phyloP scores from a whole-genome alignment of 345 rosid species.

The Gossypioides kirkii region DNA sequence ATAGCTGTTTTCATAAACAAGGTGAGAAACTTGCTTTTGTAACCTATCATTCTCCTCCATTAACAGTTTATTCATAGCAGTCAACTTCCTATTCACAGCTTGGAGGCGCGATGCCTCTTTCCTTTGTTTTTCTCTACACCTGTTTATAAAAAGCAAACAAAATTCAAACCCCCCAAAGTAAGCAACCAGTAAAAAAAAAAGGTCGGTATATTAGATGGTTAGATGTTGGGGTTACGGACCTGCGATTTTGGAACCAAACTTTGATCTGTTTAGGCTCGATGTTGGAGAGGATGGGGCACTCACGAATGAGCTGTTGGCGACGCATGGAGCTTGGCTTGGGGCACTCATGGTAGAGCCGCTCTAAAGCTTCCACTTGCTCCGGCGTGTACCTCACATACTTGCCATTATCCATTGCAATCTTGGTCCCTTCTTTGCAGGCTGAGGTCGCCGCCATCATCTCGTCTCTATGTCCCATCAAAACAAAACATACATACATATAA shows the following conservation, averaged over 20 bases:
- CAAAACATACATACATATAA: not conserved
- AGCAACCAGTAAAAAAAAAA: not conserved
- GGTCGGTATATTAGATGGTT: not conserved
- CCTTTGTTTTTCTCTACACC: conserved; percentile 77
- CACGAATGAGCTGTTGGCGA: conserved; percentile 71
- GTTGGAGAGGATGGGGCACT: conserved; percentile 71
- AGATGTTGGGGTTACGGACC: conserved; percentile 24
- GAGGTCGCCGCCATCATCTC: conserved; percentile 62
- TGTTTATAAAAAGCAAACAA: conserved; percentile 15
- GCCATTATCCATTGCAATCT: conserved; percentile 55
- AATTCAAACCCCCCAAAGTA: not conserved
- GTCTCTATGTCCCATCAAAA: conserved; percentile 5
- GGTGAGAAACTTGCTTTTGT: conserved; percentile 79
- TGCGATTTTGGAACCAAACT: conserved; percentile 83
- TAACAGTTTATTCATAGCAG: conserved; percentile 77
- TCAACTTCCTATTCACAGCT: conserved; percentile 70
- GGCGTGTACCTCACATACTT: conserved; percentile 76
- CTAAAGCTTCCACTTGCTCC: conserved; percentile 79
- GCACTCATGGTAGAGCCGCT: conserved; percentile 63
- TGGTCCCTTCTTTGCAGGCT: conserved; percentile 47
- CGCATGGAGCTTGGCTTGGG: conserved; percentile 79
- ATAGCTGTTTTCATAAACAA: conserved; percentile 70
- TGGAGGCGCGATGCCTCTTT: conserved; percentile 74
- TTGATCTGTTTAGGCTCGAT: conserved; percentile 87
- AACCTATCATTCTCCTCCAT: conserved; percentile 82